Evolutionary conservation across 257 asterid species (phyloP).

Genomic region (Forsythia suspensa): DNA sequence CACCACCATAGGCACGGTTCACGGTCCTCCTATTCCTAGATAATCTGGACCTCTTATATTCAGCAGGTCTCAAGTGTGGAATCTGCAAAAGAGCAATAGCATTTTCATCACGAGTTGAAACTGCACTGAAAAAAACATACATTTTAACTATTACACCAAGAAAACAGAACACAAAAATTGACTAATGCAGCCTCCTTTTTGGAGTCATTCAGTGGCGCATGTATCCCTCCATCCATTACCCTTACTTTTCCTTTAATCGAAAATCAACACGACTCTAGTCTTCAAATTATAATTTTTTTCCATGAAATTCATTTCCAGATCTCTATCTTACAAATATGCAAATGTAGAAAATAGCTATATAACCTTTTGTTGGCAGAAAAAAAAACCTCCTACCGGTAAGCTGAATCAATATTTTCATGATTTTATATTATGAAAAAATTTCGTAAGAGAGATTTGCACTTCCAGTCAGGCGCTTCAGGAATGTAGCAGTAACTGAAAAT

Average conservation of each 20-base stretch:
- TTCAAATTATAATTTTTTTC: background rate
- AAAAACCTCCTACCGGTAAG: too few relatives aligned
- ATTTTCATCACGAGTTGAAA: background rate
- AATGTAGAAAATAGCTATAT: background rate
- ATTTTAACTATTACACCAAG: background rate
- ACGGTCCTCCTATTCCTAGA: slow-evolving; percentile 42
- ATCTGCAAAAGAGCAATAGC: slow-evolving; percentile 18
- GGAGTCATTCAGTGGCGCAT: background rate
- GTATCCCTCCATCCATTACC: background rate
- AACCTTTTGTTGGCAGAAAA: too few relatives aligned
- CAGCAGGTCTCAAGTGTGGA: slow-evolving; percentile 47
- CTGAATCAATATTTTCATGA: too few relatives aligned
- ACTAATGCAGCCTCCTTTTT: background rate
- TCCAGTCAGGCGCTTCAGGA: too few relatives aligned
- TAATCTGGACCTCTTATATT: slow-evolving; percentile 39
- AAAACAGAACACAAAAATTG: background rate
- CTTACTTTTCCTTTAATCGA: background rate
- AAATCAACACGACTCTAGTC: background rate
- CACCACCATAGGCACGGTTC: slow-evolving; percentile 45
- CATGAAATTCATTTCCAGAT: background rate
- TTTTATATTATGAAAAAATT: too few relatives aligned
- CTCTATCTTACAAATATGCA: background rate
- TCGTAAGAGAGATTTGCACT: too few relatives aligned
- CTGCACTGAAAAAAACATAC: background rate
- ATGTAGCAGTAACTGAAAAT: too few relatives aligned